Evolutionary conservation across 352 stramenopile species (phyloP).

Genomic region (Chrysophaeum taylorii): DNA sequence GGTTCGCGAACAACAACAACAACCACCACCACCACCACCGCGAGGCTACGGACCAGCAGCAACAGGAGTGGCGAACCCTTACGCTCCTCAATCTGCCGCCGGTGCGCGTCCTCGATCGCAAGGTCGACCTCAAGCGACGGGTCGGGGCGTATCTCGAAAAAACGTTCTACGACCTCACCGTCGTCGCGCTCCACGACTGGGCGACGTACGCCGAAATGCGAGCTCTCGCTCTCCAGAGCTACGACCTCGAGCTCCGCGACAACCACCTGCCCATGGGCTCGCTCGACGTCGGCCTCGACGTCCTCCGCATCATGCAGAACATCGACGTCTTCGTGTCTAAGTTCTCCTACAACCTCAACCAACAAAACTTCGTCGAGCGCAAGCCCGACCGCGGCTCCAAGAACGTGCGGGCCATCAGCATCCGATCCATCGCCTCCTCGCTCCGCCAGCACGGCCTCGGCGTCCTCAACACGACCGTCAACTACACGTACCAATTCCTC

Average conservation of each 20-base stretch:
- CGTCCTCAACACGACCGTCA: constrained; percentile 86
- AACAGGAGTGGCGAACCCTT: constrained; percentile 27
- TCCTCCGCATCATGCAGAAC: constrained; percentile 88
- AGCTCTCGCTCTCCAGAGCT: constrained; percentile 79
- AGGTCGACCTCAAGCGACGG: constrained; percentile 62
- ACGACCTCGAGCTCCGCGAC: constrained; percentile 71
- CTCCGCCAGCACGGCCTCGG: constrained; percentile 86
- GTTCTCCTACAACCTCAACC: constrained; percentile 86
- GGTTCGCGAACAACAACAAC: constrained; percentile 11
- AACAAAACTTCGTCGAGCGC: constrained; percentile 85
- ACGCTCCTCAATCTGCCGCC: constrained; percentile 57
- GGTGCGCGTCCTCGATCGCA: constrained; percentile 70
- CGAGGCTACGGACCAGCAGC: constrained; percentile 64
- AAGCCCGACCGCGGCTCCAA: constrained; percentile 73
- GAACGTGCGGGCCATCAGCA: constrained; percentile 80
- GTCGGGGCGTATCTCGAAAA: constrained; percentile 82
- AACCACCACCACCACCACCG: too few species aligned
- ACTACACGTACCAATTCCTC: constrained; percentile 87
- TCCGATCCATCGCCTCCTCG: constrained; percentile 72
- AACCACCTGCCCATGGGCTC: constrained; percentile 81
- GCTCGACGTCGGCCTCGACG: constrained; percentile 72
- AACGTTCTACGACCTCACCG: constrained; percentile 87
- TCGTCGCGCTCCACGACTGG: constrained; percentile 83
- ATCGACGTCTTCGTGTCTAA: constrained; percentile 54
- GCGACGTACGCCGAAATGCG: constrained; percentile 83